Evolutionary conservation across 176 grass and related monocot genomes (phyloP), one percentile per base, ranked within the genome.

Genomic region (Pontederia crassipes): DNA sequence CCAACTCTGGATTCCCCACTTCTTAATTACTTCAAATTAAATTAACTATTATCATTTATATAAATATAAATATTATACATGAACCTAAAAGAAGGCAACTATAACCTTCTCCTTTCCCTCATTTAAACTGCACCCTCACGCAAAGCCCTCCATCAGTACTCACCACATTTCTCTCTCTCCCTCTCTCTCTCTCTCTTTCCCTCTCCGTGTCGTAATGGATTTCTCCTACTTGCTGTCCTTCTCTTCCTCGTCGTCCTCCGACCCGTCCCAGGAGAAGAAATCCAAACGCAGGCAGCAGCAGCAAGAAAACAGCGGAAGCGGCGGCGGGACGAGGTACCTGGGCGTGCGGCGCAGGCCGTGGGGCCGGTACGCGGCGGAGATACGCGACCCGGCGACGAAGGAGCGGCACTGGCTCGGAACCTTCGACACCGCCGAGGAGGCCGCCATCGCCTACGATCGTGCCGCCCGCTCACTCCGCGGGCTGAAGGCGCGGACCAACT

Each of bases 281-380:
- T 72, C 80, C 55, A 97, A 85, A 72, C 82, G 78, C 10, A 83
- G 67, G 27, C 81, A 70, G 70, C 91, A 82, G 65, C 60, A 67
- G 59, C 72, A 74, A 28, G 75, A 56, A 69, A 46, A 71, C 1
- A 66, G 5, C 57, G 45, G 9, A 57, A 62, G 49, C 28, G 56
- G 52, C 28, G 83, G 85, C 70, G 48, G 66, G 24, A 88, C 83
- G 57, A 59, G 84, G 57, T 98, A 92, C 71, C 77, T 92, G 0
- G 93, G 93, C 4, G 93, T 98, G 54, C 67, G 93, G 1, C 79
- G 93, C 13, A 47, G 93, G 26, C 93, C 93, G 49, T 98, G 93
- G 93, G 93, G 93, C 52, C 60, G 87, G 53, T 98, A 98, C 75
- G 93, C 93, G 70, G 93, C 93, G 62, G 93, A 98, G 87, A 98